A percentile compares a stretch with the other conserved stretches of the same genome.
These are phyloP conservation scores for Auriscalpium microsporum DNA, from an alignment of 768 basidiomycete species.

Conservation along the genomic window DNA sequence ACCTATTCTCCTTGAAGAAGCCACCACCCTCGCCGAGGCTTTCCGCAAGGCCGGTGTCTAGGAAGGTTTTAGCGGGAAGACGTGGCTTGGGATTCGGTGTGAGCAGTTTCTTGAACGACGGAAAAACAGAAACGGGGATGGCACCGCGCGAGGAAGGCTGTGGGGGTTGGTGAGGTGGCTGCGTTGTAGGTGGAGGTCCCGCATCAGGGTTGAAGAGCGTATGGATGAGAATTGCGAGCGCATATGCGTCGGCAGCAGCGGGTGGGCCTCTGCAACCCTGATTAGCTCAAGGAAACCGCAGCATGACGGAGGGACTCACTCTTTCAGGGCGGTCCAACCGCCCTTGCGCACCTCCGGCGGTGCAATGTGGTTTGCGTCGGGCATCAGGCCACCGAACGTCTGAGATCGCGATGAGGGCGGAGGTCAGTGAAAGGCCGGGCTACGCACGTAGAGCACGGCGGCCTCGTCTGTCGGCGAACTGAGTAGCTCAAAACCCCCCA, in stretches of 20 bases:
- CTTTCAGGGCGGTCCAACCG: slow-evolving; percentile 78
- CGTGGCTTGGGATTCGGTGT: slow-evolving; percentile 83
- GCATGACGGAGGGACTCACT: slow-evolving; percentile 39
- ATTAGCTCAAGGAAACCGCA: neutral
- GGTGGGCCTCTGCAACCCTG: slow-evolving; percentile 32
- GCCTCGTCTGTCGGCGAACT: slow-evolving; percentile 75
- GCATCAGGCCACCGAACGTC: slow-evolving; percentile 60
- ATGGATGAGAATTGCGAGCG: slow-evolving; percentile 80
- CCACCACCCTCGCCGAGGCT: slow-evolving; percentile 49
- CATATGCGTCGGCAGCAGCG: slow-evolving; percentile 76
- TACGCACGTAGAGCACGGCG: slow-evolving; percentile 73
- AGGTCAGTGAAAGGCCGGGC: slow-evolving; percentile 11
- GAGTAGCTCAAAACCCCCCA: slow-evolving; percentile 89
- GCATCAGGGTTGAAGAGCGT: slow-evolving; percentile 74
- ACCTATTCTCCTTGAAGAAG: slow-evolving; percentile 75
- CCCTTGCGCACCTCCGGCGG: slow-evolving; percentile 84
- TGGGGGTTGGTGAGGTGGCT: slow-evolving; percentile 72
- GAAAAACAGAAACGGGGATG: slow-evolving; percentile 70
- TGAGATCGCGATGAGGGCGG: slow-evolving; percentile 24
- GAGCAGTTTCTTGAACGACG: slow-evolving; percentile 77
- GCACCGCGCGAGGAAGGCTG: slow-evolving; percentile 65
- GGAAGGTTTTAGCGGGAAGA: slow-evolving; percentile 64
- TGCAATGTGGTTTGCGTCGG: slow-evolving; percentile 51
- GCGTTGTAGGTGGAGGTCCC: slow-evolving; percentile 60
- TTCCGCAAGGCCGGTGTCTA: slow-evolving; percentile 73